These are phyloP conservation scores for Boletus pseudo-olivaceus DNA, from an alignment of 768 basidiomycete species.

Conservation along the genomic window DNA sequence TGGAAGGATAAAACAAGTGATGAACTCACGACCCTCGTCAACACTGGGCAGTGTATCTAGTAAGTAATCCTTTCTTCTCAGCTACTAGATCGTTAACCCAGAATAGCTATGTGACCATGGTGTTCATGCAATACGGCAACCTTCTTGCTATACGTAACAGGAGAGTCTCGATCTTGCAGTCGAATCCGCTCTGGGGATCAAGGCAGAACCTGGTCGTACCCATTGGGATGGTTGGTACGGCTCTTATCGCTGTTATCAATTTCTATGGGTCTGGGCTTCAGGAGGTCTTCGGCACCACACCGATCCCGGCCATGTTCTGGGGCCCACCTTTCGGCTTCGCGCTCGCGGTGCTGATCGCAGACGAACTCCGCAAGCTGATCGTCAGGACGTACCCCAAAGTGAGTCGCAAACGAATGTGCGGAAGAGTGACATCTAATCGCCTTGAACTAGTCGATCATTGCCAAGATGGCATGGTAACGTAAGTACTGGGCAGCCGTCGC, in stretches of 20 bases:
- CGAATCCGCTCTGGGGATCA: conserved; percentile 46
- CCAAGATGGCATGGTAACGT: conserved; percentile 37
- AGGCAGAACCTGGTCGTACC: conserved; percentile 40
- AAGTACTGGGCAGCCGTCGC: background rate
- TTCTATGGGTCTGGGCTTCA: conserved; percentile 45
- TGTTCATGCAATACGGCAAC: conserved; percentile 43
- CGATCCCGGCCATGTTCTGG: conserved; percentile 49
- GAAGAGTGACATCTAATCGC: conserved; percentile 7
- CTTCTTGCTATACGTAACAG: conserved; percentile 44
- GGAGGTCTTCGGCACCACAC: conserved; percentile 39
- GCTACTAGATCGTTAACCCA: background rate
- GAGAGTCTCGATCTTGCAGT: conserved; percentile 40
- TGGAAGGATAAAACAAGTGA: conserved; percentile 32
- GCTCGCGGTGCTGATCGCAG: conserved; percentile 37
- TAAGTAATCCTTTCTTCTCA: conserved; percentile 20
- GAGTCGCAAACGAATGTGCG: background rate
- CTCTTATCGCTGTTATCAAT: conserved; percentile 42
- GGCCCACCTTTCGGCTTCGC: conserved; percentile 45
- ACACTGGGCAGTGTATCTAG: conserved; percentile 45
- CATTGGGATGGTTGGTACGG: conserved; percentile 38
- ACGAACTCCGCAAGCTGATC: conserved; percentile 44
- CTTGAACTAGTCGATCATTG: conserved; percentile 32
- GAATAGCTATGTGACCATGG: conserved; percentile 45
- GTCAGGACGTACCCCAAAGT: conserved; percentile 44
- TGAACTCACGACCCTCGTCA: conserved; percentile 35